These are phyloP conservation scores for Daldinia childiae DNA, from an alignment of 495 filamentous ascomycete species.

Conservation along the genomic window DNA sequence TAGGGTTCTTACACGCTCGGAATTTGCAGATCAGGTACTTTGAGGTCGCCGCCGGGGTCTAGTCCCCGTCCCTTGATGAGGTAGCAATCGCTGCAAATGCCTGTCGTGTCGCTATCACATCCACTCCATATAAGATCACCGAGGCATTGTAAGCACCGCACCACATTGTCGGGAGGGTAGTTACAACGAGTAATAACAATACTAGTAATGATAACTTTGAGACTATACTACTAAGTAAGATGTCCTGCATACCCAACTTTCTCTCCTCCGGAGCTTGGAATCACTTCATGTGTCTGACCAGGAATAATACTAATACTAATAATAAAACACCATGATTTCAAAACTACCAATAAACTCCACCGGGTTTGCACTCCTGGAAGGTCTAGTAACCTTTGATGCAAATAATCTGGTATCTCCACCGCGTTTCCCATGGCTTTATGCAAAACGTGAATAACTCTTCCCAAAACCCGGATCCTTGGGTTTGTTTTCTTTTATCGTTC, in stretches of 20 bases:
- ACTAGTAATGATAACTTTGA: not conserved
- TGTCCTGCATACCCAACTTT: not conserved
- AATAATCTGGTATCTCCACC: conserved; percentile 45
- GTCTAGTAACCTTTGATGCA: conserved; percentile 43
- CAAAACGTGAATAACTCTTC: conserved; percentile 17
- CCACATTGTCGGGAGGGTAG: not conserved
- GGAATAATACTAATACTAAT: conserved; percentile 6
- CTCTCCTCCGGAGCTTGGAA: not conserved
- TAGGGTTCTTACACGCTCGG: conserved; percentile 4
- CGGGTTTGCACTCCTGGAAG: conserved; percentile 29
- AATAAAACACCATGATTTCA: not conserved
- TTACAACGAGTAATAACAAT: not conserved
- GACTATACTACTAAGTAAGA: not conserved
- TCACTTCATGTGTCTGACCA: not conserved
- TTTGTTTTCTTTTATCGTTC: conserved; percentile 3
- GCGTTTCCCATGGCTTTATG: conserved; percentile 26
- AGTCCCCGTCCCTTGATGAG: not conserved
- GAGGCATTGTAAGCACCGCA: not conserved
- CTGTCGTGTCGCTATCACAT: not conserved
- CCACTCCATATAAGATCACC: not conserved
- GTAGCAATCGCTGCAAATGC: conserved; percentile 11
- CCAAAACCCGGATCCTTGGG: conserved; percentile 32
- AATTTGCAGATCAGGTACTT: conserved; percentile 5
- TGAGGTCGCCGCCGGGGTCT: not conserved
- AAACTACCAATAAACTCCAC: conserved; percentile 25